Conservation (phyloP, 1,284 basidiomycete species). For the Leccinum subrobustum region DNA sequence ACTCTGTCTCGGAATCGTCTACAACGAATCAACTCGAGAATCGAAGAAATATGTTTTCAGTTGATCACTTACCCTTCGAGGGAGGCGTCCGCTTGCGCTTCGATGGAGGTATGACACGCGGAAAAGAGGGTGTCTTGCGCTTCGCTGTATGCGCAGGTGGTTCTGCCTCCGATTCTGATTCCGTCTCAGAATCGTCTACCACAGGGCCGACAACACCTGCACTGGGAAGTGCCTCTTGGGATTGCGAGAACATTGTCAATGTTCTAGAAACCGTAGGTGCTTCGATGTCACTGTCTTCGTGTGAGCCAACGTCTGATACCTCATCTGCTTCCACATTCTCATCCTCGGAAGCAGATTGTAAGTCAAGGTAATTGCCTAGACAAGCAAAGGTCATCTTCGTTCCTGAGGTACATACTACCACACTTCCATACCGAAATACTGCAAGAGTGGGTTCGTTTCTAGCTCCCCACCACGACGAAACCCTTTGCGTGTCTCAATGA, state of each 20-base stretch:
- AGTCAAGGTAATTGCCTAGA: conserved; percentile 37
- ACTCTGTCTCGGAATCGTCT: conserved; percentile 43
- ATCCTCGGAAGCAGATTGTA: conserved; percentile 51
- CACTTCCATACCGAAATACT: conserved; percentile 30
- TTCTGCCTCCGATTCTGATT: conserved; percentile 40
- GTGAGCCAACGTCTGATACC: conserved; percentile 21
- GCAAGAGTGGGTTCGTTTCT: conserved; percentile 28
- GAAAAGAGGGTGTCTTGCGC: conserved; percentile 24
- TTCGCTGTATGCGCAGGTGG: conserved; percentile 16
- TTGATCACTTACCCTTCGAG: conserved; percentile 10
- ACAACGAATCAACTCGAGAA: not conserved
- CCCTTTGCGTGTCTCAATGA: not conserved
- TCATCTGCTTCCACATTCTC: conserved; percentile 37
- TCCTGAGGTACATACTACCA: not conserved
- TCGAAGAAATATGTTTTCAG: not conserved
- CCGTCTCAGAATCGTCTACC: conserved; percentile 41
- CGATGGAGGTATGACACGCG: conserved; percentile 1
- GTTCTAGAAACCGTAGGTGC: conserved; percentile 29
- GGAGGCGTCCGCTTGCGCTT: conserved; percentile 19
- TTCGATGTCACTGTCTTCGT: conserved; percentile 20
- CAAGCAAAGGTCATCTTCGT: not conserved
- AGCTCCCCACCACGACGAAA: not conserved
- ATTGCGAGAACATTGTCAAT: conserved; percentile 16
- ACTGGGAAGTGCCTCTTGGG: conserved; percentile 6
- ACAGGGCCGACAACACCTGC: not conserved